Evolutionary conservation across 2,329 filamentous ascomycete genomes (phyloP).

Genomic region (Gaeumannomyces sp.): DNA sequence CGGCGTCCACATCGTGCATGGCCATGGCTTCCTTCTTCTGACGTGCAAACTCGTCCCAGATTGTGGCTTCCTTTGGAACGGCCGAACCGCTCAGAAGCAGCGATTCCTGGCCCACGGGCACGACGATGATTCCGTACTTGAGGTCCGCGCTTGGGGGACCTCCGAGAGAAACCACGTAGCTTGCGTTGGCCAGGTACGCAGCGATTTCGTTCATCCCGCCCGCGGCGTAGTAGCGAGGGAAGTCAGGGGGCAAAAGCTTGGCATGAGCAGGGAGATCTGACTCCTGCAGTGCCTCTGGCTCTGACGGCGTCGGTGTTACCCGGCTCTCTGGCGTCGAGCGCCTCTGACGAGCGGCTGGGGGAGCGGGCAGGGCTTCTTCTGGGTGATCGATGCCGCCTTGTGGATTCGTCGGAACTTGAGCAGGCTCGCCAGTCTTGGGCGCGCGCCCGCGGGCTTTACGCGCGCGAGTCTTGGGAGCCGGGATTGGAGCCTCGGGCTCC

Average conservation of each 20-base stretch:
- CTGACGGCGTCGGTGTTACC: neutral
- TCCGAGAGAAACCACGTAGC: constrained; percentile 11
- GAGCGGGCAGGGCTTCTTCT: no score
- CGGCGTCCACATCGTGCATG: neutral
- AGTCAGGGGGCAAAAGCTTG: constrained; percentile 4
- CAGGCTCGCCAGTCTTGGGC: no score
- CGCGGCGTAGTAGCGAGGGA: constrained; percentile 4
- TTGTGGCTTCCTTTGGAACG: neutral
- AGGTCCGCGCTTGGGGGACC: constrained; percentile 9
- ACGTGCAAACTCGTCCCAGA: neutral
- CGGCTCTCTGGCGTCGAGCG: no score
- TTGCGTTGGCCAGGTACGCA: constrained; percentile 11
- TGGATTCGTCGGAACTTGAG: no score
- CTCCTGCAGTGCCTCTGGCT: neutral
- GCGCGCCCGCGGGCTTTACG: no score
- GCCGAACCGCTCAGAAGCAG: constrained; percentile 6
- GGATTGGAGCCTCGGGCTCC: no score
- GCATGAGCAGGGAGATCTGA: neutral
- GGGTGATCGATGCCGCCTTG: no score
- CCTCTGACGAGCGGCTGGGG: no score
- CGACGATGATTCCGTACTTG: constrained; percentile 12
- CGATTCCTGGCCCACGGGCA: constrained; percentile 11
- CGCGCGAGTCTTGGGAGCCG: no score
- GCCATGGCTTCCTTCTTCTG: no score
- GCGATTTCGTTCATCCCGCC: constrained; percentile 7